These are phyloP conservation scores for Linnemannia exigua DNA, from an alignment of 192 early-diverging fungal genomes.

Conservation along the genomic window DNA sequence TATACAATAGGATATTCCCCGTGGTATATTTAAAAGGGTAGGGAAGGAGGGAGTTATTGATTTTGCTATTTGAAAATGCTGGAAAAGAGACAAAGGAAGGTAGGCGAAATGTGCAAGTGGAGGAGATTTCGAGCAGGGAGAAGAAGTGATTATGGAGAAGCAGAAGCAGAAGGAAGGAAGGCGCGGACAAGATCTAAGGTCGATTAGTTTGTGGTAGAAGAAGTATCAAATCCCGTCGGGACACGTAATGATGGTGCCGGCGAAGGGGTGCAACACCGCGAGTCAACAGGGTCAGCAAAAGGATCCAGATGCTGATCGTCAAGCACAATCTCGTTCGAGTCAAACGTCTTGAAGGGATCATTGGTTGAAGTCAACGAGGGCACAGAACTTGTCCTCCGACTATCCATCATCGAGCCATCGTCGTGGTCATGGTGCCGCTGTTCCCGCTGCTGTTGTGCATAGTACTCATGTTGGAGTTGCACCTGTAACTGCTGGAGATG, in stretches of 20 bases:
- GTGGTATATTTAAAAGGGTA: too few relatives aligned
- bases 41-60: too few relatives aligned
- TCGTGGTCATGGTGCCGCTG: conserved; percentile 5
- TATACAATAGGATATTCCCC: too few relatives aligned
- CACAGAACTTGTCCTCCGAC: conserved; percentile 27
- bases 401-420: neutral
- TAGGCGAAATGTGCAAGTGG: neutral
- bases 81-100: too few relatives aligned
- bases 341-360: conserved; percentile 53
- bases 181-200: neutral
- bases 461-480: conserved; percentile 23
- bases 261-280: neutral
- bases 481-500: conserved; percentile 25
- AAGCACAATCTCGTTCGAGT: conserved; percentile 31
- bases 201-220: neutral
- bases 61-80: too few relatives aligned
- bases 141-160: neutral
- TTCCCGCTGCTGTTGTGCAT: conserved; percentile 3
- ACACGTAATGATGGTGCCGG: neutral
- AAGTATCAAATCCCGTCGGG: too few relatives aligned
- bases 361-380: conserved; percentile 52
- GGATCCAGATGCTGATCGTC: neutral
- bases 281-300: neutral
- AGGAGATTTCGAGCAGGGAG: neutral
- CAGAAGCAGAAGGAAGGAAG: neutral